Evolutionary conservation across 2,329 filamentous ascomycete genomes (phyloP).

Genomic region (Simplicillium aogashimaense): DNA sequence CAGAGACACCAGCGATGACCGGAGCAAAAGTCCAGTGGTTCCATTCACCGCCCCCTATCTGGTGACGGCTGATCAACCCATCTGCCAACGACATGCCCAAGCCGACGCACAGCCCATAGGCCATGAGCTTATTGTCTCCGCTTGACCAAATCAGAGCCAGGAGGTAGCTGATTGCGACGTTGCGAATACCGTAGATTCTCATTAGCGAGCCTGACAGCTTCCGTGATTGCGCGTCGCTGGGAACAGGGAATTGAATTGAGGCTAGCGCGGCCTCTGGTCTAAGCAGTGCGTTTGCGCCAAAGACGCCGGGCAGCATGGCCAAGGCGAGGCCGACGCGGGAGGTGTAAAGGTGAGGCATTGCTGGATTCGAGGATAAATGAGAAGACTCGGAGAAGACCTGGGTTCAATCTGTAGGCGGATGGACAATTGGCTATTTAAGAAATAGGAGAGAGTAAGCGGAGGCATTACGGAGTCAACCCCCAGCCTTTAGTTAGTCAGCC

Average conservation of each 20-base stretch:
- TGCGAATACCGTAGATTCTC: conserved; percentile 10
- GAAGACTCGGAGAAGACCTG: no score
- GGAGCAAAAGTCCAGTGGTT: conserved; percentile 11
- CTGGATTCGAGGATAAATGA: neutral
- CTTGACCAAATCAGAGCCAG: conserved; percentile 8
- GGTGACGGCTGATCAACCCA: conserved; percentile 8
- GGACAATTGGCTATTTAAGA: no score
- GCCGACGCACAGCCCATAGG: neutral
- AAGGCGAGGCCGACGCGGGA: conserved; percentile 8
- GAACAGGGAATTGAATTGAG: conserved; percentile 8
- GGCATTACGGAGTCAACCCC: no score
- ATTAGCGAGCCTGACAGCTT: conserved; percentile 6
- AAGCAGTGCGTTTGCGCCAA: conserved; percentile 10
- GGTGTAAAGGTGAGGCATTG: conserved; percentile 5
- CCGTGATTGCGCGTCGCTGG: conserved; percentile 5
- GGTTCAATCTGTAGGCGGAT: no score
- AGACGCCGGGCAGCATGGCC: conserved; percentile 7
- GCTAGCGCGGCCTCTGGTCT: conserved; percentile 7
- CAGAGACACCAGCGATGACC: neutral
- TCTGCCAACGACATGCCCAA: conserved; percentile 7
- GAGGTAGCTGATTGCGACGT: conserved; percentile 11
- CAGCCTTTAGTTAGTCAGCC: no score
- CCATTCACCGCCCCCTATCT: conserved; percentile 11
- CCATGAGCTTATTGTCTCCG: conserved; percentile 7
- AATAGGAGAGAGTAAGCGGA: no score